These are phyloP conservation scores for Hericium alpestre DNA, from an alignment of 768 basidiomycete genomes.

Conservation along the genomic window DNA sequence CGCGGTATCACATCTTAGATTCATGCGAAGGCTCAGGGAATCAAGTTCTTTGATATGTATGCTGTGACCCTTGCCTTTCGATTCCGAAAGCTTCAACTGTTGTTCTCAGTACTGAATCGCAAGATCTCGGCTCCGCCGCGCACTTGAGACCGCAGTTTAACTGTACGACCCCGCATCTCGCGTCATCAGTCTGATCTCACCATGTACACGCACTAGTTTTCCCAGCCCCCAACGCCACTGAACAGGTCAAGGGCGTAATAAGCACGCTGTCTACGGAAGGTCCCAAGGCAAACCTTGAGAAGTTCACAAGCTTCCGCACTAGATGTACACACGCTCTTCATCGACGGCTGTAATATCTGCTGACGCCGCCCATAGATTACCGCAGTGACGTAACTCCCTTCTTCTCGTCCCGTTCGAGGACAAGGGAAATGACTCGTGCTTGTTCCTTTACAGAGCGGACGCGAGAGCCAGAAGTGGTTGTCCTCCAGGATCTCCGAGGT, in stretches of 20 bases:
- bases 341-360: conserved; percentile 13
- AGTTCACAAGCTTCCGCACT: conserved; percentile 63
- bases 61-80: conserved; percentile 9
- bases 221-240: conserved; percentile 50
- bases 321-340: conserved; percentile 40
- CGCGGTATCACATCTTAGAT: conserved; percentile 37
- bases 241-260: conserved; percentile 48
- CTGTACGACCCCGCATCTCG: neutral
- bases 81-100: neutral
- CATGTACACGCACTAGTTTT: conserved; percentile 34
- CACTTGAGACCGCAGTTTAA: neutral
- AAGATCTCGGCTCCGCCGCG: conserved; percentile 6
- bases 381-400: conserved; percentile 50
- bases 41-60: conserved; percentile 85
- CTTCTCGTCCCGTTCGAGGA: conserved; percentile 3
- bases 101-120: conserved; percentile 9
- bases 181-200: neutral
- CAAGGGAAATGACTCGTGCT: neutral
- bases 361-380: conserved; percentile 37
- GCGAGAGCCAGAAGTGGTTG: conserved; percentile 70
- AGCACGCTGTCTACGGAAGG: conserved; percentile 58
- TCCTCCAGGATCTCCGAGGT: conserved; percentile 58
- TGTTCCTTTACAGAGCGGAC: conserved; percentile 47
- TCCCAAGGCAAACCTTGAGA: conserved; percentile 50
- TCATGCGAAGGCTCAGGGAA: conserved; percentile 61